Percentiles rank a stretch among this genome's conserved stretches.
Evolutionary conservation across 2,329 filamentous ascomycete genomes (phyloP).

Genomic region (Aspergillus pseudoviridinutans): DNA sequence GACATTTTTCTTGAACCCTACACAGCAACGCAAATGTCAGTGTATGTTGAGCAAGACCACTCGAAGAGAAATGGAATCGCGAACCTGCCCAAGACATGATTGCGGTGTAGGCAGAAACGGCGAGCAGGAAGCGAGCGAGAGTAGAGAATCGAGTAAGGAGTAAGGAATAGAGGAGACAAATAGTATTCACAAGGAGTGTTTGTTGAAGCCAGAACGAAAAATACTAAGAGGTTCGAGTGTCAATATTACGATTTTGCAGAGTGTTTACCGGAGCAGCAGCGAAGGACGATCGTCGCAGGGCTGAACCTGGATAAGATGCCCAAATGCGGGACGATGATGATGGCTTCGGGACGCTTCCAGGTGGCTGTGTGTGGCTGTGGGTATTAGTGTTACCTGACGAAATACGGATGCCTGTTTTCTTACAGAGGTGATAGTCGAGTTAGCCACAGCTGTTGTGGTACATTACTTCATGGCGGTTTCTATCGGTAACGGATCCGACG

Average conservation of each 20-base stretch:
- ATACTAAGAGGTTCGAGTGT: neutral
- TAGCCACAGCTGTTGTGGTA: neutral
- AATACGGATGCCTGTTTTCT: neutral
- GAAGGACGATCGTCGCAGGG: neutral
- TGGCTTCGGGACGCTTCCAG: slow-evolving; percentile 7
- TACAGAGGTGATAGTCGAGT: neutral
- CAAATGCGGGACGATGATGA: slow-evolving; percentile 11
- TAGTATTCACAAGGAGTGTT: neutral
- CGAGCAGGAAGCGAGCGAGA: neutral
- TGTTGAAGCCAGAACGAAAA: neutral
- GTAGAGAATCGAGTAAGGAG: neutral
- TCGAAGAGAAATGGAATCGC: slow-evolving; percentile 7
- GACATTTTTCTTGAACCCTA: slow-evolving; percentile 93
- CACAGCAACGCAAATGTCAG: slow-evolving; percentile 5
- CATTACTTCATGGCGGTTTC: neutral
- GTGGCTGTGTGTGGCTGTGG: slow-evolving; percentile 14
- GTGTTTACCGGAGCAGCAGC: neutral
- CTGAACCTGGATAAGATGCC: slow-evolving; percentile 3
- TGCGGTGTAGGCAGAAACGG: slow-evolving; percentile 21
- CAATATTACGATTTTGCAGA: neutral
- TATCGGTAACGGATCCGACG: neutral
- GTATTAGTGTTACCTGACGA: neutral
- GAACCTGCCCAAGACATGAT: slow-evolving; percentile 70
- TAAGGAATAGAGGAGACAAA: neutral
- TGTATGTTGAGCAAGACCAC: neutral